Evolutionary conservation across 2,329 filamentous ascomycete species (phyloP).

Genomic region (Penicillium sp.): DNA sequence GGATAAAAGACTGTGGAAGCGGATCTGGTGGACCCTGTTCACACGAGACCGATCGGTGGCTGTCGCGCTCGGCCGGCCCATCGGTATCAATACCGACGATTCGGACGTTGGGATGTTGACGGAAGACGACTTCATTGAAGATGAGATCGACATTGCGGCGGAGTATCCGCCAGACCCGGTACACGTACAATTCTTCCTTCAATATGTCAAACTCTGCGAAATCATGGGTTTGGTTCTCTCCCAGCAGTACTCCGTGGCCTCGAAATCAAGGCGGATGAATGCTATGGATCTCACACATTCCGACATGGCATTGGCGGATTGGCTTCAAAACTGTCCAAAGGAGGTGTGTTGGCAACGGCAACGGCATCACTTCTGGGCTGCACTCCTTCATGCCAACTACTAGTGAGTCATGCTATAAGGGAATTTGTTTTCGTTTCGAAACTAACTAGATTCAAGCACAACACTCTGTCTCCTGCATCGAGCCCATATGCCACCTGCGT

Average conservation of each 20-base stretch:
- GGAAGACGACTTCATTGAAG: conserved; percentile 92
- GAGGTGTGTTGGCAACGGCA: conserved; percentile 87
- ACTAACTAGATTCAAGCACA: too few species aligned
- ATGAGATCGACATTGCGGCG: conserved; percentile 64
- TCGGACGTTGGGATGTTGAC: conserved; percentile 96
- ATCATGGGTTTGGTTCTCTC: conserved; percentile 96
- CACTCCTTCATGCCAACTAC: conserved; percentile 86
- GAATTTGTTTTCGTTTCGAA: too few species aligned
- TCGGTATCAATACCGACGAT: conserved; percentile 92
- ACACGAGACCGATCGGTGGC: conserved; percentile 91
- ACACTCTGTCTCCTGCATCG: conserved; percentile 86
- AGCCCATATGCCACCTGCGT: conserved; percentile 87
- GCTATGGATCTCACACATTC: conserved; percentile 93
- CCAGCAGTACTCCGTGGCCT: conserved; percentile 93
- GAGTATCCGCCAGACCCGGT: conserved; percentile 74
- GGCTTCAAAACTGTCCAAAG: conserved; percentile 91
- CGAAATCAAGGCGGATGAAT: conserved; percentile 77
- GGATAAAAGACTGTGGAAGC: conserved; percentile 91
- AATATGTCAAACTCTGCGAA: conserved; percentile 95
- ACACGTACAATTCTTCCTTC: conserved; percentile 93
- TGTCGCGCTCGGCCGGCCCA: conserved; percentile 81
- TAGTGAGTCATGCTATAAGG: too few species aligned
- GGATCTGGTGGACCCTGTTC: conserved; percentile 98
- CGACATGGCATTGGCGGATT: conserved; percentile 95
- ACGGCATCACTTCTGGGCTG: conserved; percentile 92